Conservation (phyloP, 192 early-diverging fungal species). For the Coemansia sp. region DNA sequence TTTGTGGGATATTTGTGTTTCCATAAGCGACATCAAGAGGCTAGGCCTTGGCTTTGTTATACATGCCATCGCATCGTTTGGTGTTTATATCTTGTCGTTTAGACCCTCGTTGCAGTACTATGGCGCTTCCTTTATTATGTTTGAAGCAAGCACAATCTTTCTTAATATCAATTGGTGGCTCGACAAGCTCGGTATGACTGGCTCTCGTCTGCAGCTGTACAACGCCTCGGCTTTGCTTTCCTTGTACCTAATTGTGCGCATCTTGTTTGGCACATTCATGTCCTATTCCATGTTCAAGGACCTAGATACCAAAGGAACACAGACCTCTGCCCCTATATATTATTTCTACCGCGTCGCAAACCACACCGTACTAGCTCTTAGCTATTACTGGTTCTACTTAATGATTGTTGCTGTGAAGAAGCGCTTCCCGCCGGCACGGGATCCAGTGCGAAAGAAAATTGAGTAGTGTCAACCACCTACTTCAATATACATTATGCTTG, state of each 20-base stretch:
- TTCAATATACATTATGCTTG: not conserved
- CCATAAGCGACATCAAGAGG: conserved; percentile 63
- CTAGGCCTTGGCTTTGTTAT: conserved; percentile 78
- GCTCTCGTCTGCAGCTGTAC: conserved; percentile 70
- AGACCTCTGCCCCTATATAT: conserved; percentile 29
- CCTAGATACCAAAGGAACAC: conserved; percentile 32
- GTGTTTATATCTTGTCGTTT: conserved; percentile 68
- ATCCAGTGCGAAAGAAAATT: conserved; percentile 11
- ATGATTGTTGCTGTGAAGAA: conserved; percentile 45
- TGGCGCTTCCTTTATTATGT: conserved; percentile 84
- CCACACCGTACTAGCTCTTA: conserved; percentile 32
- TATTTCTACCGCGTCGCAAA: conserved; percentile 54
- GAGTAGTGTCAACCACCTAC: not conserved
- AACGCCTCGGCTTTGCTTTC: conserved; percentile 79
- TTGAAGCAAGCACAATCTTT: conserved; percentile 87
- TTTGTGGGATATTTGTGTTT: conserved; percentile 82
- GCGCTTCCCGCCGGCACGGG: conserved; percentile 31
- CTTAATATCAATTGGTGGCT: conserved; percentile 86
- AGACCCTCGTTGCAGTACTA: conserved; percentile 84
- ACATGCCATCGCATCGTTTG: conserved; percentile 75
- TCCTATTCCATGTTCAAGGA: conserved; percentile 60
- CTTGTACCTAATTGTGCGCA: conserved; percentile 73
- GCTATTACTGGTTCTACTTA: conserved; percentile 57
- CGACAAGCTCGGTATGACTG: conserved; percentile 88
- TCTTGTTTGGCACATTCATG: conserved; percentile 75